Evolutionary conservation across 208 protist species (phyloP).

Genomic region (Zelonia costaricensis): DNA sequence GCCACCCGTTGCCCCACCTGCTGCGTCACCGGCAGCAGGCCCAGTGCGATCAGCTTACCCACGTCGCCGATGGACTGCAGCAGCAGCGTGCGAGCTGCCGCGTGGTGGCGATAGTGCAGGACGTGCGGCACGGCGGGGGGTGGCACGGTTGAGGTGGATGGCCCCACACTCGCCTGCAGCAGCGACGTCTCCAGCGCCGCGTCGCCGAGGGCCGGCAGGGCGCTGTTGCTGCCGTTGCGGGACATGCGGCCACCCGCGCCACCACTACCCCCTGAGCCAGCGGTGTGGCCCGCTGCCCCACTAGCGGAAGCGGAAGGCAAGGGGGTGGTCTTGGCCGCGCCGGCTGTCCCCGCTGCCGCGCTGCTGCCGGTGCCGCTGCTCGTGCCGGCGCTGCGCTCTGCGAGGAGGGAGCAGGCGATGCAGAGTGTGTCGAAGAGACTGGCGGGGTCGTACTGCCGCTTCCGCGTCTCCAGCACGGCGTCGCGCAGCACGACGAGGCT

Average conservation of each 20-base stretch:
- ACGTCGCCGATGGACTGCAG: slow-evolving; percentile 70
- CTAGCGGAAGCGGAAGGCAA: too few species aligned
- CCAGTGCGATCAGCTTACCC: slow-evolving; percentile 66
- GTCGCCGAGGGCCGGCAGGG: neutral
- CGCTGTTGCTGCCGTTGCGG: neutral
- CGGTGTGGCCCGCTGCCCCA: too few species aligned
- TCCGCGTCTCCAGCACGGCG: slow-evolving; percentile 44
- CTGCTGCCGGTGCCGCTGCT: neutral
- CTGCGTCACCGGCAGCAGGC: slow-evolving; percentile 51
- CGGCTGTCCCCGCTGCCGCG: neutral
- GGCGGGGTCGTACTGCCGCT: slow-evolving; percentile 39
- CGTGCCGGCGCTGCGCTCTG: slow-evolving; percentile 15
- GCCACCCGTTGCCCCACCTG: slow-evolving; percentile 45
- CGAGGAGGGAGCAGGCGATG: slow-evolving; percentile 45
- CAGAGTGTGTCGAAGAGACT: slow-evolving; percentile 62
- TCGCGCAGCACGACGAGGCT: slow-evolving; percentile 50
- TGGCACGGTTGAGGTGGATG: too few species aligned
- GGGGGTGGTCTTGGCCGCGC: too few species aligned
- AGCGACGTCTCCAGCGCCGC: too few species aligned
- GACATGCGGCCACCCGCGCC: neutral
- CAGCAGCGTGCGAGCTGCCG: slow-evolving; percentile 36
- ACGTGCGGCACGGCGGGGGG: too few species aligned
- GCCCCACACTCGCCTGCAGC: too few species aligned
- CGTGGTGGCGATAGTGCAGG: slow-evolving; percentile 28
- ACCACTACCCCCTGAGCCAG: too few species aligned